Conservation (phyloP, 345 rosid species). For the sweet orange (Citrus sinensis) region DVS_A1.0 CM039161.1:22252501-22253000, state of each 20-base stretch:
- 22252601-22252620: neutral
- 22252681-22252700: neutral
- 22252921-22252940: slow-evolving; percentile 21
- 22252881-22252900: slow-evolving; percentile 8
- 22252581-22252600: neutral
- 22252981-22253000: slow-evolving; percentile 33
- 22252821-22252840: slow-evolving; percentile 24
- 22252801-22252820: slow-evolving; percentile 41
- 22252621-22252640: neutral
- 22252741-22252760: neutral
- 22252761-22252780: neutral
- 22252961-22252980: neutral
- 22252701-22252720: slow-evolving; percentile 17
- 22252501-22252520: no score
- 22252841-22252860: neutral
- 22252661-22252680: no score
- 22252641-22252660: neutral
- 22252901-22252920: neutral
- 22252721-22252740: neutral
- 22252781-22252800: neutral
- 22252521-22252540: no score
- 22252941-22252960: slow-evolving; percentile 10
- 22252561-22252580: neutral
- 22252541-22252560: no score
- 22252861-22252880: slow-evolving; percentile 27